Evolutionary conservation across 2,329 filamentous ascomycete genomes (phyloP).

Genomic region (Monosporascus sp.): DNA sequence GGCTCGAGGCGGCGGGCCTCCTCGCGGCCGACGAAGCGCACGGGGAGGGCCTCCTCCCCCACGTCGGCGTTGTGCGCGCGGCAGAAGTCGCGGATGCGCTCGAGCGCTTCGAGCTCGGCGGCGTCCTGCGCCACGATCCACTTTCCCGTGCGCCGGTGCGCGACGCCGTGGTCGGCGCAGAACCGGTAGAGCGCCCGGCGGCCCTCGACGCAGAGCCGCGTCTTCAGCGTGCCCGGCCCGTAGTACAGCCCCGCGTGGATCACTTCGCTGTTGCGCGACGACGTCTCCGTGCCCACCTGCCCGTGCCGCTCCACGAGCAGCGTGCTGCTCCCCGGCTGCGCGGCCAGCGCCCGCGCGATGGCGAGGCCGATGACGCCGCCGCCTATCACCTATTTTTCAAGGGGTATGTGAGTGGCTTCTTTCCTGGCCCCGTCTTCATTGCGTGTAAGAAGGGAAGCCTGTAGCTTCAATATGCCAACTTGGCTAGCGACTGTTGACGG

Average conservation of each 20-base stretch:
- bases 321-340: constrained; percentile 56
- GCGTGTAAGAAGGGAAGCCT: background rate
- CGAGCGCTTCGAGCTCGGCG: constrained; percentile 59
- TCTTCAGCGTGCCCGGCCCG: constrained; percentile 70
- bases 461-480: background rate
- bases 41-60: constrained; percentile 6
- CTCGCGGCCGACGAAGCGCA: constrained; percentile 55
- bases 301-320: constrained; percentile 77
- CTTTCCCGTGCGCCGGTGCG: constrained; percentile 73
- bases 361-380: constrained; percentile 72
- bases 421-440: too few relatives aligned
- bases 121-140: constrained; percentile 89
- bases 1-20: constrained; percentile 67
- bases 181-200: constrained; percentile 73
- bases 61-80: constrained; percentile 19
- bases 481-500: background rate
- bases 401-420: background rate
- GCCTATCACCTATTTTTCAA: constrained; percentile 43
- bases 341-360: constrained; percentile 67
- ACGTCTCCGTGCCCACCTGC: constrained; percentile 76
- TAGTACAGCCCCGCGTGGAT: constrained; percentile 97
- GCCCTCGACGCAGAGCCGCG: constrained; percentile 73
- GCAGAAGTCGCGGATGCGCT: constrained; percentile 44
- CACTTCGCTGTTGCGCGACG: constrained; percentile 87
- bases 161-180: constrained; percentile 62